These are phyloP conservation scores for Volvox carteri DNA, from an alignment of 163 green algal species.

Conservation along the genomic window DNA sequence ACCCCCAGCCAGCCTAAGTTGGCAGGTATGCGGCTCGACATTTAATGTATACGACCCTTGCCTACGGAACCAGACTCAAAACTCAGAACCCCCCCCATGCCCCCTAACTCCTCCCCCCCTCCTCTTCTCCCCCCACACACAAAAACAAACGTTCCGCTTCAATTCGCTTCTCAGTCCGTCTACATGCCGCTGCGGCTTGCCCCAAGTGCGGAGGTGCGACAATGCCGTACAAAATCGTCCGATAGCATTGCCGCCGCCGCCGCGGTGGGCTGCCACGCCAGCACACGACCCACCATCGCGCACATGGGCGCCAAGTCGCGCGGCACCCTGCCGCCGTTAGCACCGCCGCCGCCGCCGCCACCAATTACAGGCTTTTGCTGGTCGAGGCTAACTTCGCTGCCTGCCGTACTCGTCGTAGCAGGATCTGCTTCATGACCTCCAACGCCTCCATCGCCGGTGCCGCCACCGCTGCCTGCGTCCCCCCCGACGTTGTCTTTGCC, in stretches of 20 bases:
- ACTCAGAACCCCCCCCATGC: not conserved
- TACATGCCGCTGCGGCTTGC: not conserved
- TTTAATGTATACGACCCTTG: too few relatives aligned
- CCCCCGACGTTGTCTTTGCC: not conserved
- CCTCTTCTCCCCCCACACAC: not conserved
- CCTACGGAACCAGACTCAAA: too few relatives aligned
- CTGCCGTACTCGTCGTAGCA: too few relatives aligned
- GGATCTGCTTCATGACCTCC: too few relatives aligned
- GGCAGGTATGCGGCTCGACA: too few relatives aligned
- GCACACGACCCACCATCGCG: not conserved
- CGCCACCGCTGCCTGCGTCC: not conserved
- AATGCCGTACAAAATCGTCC: constrained; percentile 24
- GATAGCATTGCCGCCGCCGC: constrained; percentile 22
- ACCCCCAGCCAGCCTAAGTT: too few relatives aligned
- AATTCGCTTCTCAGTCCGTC: not conserved
- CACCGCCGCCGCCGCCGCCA: not conserved
- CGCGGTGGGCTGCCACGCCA: constrained; percentile 7
- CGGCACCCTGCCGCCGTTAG: not conserved
- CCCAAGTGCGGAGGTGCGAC: not conserved
- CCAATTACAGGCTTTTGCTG: too few relatives aligned
- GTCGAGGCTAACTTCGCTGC: too few relatives aligned
- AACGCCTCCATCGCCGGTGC: too few relatives aligned
- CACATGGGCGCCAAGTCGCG: not conserved
- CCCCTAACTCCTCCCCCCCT: not conserved
- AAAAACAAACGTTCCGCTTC: not conserved